Conservation (phyloP, 2,329 filamentous ascomycete genomes). For the Coleophoma eucalyptorum region DNA sequence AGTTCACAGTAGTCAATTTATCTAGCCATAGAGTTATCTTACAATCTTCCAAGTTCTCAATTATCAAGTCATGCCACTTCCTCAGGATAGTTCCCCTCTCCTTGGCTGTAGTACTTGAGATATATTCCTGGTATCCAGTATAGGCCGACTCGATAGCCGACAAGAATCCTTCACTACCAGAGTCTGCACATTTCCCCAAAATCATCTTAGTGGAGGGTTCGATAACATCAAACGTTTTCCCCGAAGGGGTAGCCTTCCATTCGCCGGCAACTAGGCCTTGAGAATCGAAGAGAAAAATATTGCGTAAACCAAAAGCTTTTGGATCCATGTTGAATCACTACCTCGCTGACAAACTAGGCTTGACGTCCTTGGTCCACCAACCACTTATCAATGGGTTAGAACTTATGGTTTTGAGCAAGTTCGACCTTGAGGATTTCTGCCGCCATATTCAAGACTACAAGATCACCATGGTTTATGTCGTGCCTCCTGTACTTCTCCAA, state of each 20-base stretch:
- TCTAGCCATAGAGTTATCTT: slow-evolving; percentile 19
- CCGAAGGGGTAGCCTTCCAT: no score
- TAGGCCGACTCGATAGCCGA: slow-evolving; percentile 75
- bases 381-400: slow-evolving; percentile 60
- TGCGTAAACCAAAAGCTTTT: no score
- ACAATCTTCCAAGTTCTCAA: slow-evolving; percentile 6
- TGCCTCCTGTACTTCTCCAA: slow-evolving; percentile 76
- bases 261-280: no score
- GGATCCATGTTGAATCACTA: no score
- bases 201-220: slow-evolving; percentile 76
- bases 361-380: slow-evolving; percentile 67
- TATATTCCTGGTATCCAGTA: slow-evolving; percentile 60
- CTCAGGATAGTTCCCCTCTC: slow-evolving; percentile 68
- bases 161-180: slow-evolving; percentile 69
- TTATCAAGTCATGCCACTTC: slow-evolving; percentile 74
- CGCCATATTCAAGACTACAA: slow-evolving; percentile 67
- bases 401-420: slow-evolving; percentile 67
- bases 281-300: no score
- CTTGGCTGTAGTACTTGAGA: slow-evolving; percentile 66
- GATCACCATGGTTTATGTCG: slow-evolving; percentile 74
- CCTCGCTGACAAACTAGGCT: slow-evolving; percentile 16
- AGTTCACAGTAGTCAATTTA: neutral
- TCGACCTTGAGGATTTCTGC: slow-evolving; percentile 77
- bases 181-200: slow-evolving; percentile 81
- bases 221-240: no score